These are phyloP conservation scores for Barnettozyma salicaria DNA, from an alignment of 805 yeast species.

Conservation along the genomic window DNA sequence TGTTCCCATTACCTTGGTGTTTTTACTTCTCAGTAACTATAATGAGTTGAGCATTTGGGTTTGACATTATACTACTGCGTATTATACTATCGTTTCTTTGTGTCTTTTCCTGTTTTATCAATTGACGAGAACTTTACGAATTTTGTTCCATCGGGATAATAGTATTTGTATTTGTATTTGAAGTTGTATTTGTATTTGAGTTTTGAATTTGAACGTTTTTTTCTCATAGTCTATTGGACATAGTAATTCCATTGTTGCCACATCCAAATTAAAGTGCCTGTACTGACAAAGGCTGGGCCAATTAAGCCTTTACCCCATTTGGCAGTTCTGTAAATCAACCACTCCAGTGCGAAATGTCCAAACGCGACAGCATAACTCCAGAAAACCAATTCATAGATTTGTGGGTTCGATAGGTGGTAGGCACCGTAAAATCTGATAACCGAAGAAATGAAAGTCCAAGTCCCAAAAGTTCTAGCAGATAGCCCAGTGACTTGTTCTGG, in stretches of 20 bases:
- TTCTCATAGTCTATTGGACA: no score
- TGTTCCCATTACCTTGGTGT: no score
- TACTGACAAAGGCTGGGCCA: constrained; percentile 83
- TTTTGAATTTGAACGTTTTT: no score
- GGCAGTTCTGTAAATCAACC: constrained; percentile 74
- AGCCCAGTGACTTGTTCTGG: constrained; percentile 59
- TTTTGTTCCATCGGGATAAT: no score
- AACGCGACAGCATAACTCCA: constrained; percentile 80
- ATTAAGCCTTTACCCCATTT: constrained; percentile 80
- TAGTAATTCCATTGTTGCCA: constrained; percentile 60
- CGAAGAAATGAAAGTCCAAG: constrained; percentile 91
- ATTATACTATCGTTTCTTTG: no score
- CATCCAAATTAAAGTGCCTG: constrained; percentile 80
- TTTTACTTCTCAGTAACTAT: no score
- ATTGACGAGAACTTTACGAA: no score
- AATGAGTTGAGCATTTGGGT: no score
- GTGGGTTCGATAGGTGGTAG: constrained; percentile 59
- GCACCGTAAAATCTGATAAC: constrained; percentile 86
- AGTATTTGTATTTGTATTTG: no score
- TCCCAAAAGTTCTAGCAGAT: constrained; percentile 96
- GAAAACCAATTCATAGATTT: constrained; percentile 71
- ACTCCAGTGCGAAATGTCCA: constrained; percentile 76
- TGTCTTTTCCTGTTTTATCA: no score
- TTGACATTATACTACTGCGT: no score
- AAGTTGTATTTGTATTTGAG: no score